Percentiles rank a stretch among this genome's conserved stretches.
phyloP scores from a whole-genome alignment of 129 eudicot genomes.

The Logfia minima region DNA sequence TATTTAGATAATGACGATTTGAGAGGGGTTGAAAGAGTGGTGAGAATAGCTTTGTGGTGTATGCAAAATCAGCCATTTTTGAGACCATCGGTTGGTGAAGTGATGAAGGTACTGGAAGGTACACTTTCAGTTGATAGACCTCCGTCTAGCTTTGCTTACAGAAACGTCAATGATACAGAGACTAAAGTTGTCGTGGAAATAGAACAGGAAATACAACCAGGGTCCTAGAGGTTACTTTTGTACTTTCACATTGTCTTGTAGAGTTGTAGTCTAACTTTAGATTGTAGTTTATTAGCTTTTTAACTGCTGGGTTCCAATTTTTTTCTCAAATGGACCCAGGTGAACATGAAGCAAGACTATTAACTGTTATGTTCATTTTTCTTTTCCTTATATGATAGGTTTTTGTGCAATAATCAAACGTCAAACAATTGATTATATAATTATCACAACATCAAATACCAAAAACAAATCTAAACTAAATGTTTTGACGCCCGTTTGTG shows the following conservation, averaged over 20 bases:
- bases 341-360: constrained; percentile 17
- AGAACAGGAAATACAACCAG: constrained; percentile 44
- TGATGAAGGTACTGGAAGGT: constrained; percentile 75
- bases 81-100: constrained; percentile 80
- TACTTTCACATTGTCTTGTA: constrained; percentile 16
- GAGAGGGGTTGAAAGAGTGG: constrained; percentile 56
- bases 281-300: constrained; percentile 30
- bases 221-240: constrained; percentile 30
- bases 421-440: not conserved
- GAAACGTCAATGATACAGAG: constrained; percentile 25
- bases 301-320: constrained; percentile 26
- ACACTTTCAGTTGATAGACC: constrained; percentile 72
- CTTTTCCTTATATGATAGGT: not conserved
- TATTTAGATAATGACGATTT: constrained; percentile 37
- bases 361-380: not conserved
- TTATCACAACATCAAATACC: not conserved
- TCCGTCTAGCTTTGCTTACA: constrained; percentile 42
- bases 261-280: constrained; percentile 33
- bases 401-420: not conserved
- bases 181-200: constrained; percentile 38
- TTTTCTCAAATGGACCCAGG: constrained; percentile 14
- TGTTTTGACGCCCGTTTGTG: not conserved
- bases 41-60: constrained; percentile 76
- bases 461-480: not conserved
- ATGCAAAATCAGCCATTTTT: constrained; percentile 69